Evolutionary conservation across 805 yeast genomes (phyloP).

Genomic region (Lachancea lanzarotensis): DNA sequence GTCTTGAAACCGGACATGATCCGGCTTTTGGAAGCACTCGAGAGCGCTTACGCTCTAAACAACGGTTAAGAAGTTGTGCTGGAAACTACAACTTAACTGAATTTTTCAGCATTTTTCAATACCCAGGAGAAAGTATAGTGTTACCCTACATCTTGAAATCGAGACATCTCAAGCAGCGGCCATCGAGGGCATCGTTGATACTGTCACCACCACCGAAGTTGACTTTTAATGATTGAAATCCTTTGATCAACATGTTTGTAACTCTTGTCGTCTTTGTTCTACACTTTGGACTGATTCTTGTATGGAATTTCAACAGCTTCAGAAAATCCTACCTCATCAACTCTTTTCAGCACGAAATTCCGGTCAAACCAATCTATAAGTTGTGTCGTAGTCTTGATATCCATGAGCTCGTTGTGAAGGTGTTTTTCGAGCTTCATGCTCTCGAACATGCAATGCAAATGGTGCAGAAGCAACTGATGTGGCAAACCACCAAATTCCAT

Average conservation of each 20-base stretch:
- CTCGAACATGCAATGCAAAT: slow-evolving; percentile 79
- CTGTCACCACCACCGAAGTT: too few relatives aligned
- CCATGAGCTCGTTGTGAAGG: slow-evolving; percentile 58
- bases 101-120: slow-evolving; percentile 2
- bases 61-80: background rate
- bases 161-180: background rate
- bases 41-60: background rate
- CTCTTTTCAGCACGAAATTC: slow-evolving; percentile 57
- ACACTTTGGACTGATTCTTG: slow-evolving; percentile 14
- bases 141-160: background rate
- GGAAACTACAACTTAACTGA: background rate
- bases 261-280: background rate
- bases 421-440: slow-evolving; percentile 39
- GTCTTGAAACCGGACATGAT: background rate
- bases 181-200: background rate
- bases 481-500: slow-evolving; percentile 75
- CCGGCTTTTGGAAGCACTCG: slow-evolving; percentile 1
- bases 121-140: background rate
- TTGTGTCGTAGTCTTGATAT: slow-evolving; percentile 48
- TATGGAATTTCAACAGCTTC: slow-evolving; percentile 41
- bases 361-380: slow-evolving; percentile 79
- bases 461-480: slow-evolving; percentile 79
- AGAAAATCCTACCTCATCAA: slow-evolving; percentile 67
- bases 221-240: too few relatives aligned
- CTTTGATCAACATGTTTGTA: background rate